Base-by-base conservation (phyloP, 768 basidiomycete species). In the Gymnopilus dilepis region DNA sequence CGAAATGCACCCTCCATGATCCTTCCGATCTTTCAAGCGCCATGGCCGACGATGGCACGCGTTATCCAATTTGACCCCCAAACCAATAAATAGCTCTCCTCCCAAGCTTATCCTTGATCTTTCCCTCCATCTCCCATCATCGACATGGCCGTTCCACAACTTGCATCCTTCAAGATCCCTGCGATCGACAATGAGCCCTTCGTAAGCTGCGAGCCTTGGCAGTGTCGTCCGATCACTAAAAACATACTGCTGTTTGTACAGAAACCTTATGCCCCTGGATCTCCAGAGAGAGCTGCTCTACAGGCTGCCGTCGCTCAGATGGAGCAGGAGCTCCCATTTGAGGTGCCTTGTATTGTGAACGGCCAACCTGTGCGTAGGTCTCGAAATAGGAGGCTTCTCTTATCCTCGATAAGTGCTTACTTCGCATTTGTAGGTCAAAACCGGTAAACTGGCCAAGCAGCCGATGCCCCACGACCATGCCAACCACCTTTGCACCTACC, bases 321-420 rank as follows among this genome's bases (percentile, higher is more conserved):
- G 91, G 83, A 93, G 74, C 82, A 88, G 62, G 80, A 89, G 67
- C 80, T 92, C 7, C 95, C 96, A 2, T 95, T 95, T 73, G 91
- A 97, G 70, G 92, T 99, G 1, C 97, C 97, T 7, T 94, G 92
- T 70, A 82, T 99, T 64, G 85, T 99, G 64, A 92, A 98, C 67
- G 97, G 97, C 56, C 88, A 91, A 76, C 83, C 85, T 67, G 94
- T 94, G 63, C 60, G 87, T 75, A 24, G 22, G 38, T 30, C 28
- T n/a, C 28, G 42, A 48, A 51, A 45, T 37, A 52, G 21, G 51
- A 56, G 55, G 47, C 57, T 47, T 34, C 40, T 45, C 56, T 34
- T 12, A 45, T 8, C 47, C 9, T n/a, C 17, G 28, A 50, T 19
- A 31, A 48, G 42, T n/a, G 13, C 45, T 24, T 17, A 26, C 17